phyloP scores from a whole-genome alignment of 495 filamentous ascomycete genomes.

The Penicillium lagena region DNA sequence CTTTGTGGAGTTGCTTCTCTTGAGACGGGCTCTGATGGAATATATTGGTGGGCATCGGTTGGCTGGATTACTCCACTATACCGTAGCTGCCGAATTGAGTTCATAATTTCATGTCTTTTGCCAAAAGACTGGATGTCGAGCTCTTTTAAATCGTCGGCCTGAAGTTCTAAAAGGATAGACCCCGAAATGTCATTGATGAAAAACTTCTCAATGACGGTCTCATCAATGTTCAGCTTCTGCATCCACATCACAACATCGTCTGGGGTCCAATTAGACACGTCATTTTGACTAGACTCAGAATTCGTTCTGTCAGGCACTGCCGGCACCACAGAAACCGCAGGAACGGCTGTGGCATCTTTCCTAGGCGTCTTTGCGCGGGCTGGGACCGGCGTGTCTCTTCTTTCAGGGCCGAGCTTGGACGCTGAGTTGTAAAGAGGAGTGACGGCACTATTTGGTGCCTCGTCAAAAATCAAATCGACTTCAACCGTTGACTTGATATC shows the following conservation, averaged over 20 bases:
- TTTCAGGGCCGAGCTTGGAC: slow-evolving; percentile 4
- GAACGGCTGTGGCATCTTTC: no score
- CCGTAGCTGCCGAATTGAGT: slow-evolving; percentile 67
- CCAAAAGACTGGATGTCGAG: slow-evolving; percentile 91
- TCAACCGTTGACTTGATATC: slow-evolving; percentile 1
- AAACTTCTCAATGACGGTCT: slow-evolving; percentile 72
- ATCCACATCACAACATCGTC: slow-evolving; percentile 75
- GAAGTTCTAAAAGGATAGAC: slow-evolving; percentile 72
- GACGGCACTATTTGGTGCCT: neutral
- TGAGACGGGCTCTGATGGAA: slow-evolving; percentile 2
- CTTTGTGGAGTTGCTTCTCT: slow-evolving; percentile 26
- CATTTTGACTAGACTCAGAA: slow-evolving; percentile 26
- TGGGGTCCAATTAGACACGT: slow-evolving; percentile 22
- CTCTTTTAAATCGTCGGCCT: slow-evolving; percentile 90
- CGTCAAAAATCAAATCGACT: neutral
- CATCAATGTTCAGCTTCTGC: slow-evolving; percentile 63
- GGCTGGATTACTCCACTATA: slow-evolving; percentile 39
- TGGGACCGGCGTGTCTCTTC: slow-evolving; percentile 10
- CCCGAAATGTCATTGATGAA: slow-evolving; percentile 87
- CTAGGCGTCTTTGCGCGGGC: slow-evolving; percentile 13
- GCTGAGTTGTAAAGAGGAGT: slow-evolving; percentile 29
- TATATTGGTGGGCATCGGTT: neutral
- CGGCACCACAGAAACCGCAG: no score
- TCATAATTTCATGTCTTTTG: slow-evolving; percentile 79
- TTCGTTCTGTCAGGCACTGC: slow-evolving; percentile 16